Base-by-base conservation (phyloP, 2,329 filamentous ascomycete genomes). In the Exophiala aquamarina region DNA sequence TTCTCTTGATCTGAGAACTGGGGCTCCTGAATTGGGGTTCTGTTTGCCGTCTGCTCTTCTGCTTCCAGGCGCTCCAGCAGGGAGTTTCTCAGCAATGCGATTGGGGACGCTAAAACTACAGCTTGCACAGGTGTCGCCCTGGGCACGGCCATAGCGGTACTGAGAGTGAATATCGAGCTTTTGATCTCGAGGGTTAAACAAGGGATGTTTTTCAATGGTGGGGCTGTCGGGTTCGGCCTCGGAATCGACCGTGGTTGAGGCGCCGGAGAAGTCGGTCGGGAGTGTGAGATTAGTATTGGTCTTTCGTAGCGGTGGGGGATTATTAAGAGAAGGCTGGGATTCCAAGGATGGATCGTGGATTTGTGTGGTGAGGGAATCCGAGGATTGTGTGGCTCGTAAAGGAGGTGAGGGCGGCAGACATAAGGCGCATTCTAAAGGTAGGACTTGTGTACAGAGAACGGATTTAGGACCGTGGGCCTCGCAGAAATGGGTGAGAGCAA, bases 401-500 rank as follows among this genome's bases (percentile, higher is more conserved):
- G 57, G 62, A 41, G 44, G 66, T 62, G 60, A 64, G 37, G 50
- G 59, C 52, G 68, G 66, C 42, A 69, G 71, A 62, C 78, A 82
- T 59, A 76, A 72, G 37, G 67, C 63, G 60, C 78, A 82, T 46
- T 76, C 69, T 47, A 77, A 69, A 11, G 76, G 76, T 39, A 76
- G 68, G 54, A 79, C 74, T 63, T 81, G 78, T 49, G 78, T 81
- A 65, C 78, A 81, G 55, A 82, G 76, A 63, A 81, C 79, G 47
- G 77, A 80, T 42, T 78, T 82, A 14, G 78, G 78, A 63, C 78
- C 78, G 72, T 82, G 77, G 64, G 78, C 70, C 68, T 82, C 78
- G 66, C 78, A 82, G 64, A 82, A 82, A 67, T 82, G 78, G 55
- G 78, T 79, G 55, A 82, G 72, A 59, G 78, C 81, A 61, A 82